Percentiles rank a stretch among this genome's conserved stretches.
Evolutionary conservation across 176 grass and related monocot genomes (phyloP).

Genomic region (Lolium multiflorum): DNA sequence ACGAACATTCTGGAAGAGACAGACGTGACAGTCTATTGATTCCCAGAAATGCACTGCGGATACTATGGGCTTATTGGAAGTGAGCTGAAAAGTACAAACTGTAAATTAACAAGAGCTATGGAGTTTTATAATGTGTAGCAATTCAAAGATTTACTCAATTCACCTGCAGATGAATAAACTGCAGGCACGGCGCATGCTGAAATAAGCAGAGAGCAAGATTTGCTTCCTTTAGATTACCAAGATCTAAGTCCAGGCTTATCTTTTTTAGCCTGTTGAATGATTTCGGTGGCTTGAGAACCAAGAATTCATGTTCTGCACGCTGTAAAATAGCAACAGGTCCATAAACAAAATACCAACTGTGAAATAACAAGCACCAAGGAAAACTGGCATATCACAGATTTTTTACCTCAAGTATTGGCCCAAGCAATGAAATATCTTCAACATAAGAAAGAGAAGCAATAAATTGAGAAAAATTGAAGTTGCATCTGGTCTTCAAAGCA

Average conservation of each 20-base stretch:
- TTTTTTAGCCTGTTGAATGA: constrained; percentile 44
- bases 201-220: constrained; percentile 48
- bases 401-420: not conserved
- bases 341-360: not conserved
- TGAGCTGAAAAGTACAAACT: constrained; percentile 33
- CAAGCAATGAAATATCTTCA: too few species aligned
- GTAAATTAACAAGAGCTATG: constrained; percentile 16
- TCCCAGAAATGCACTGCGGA: constrained; percentile 4
- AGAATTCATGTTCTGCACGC: constrained; percentile 25
- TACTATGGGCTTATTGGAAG: not conserved
- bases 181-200: constrained; percentile 54
- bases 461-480: constrained; percentile 38
- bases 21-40: constrained; percentile 13
- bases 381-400: not conserved
- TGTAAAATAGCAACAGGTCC: constrained; percentile 35
- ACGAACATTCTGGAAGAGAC: constrained; percentile 41
- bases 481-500: not conserved
- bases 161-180: constrained; percentile 46
- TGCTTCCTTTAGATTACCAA: constrained; percentile 36
- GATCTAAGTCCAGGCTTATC: constrained; percentile 35
- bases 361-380: constrained; percentile 24
- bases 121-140: constrained; percentile 22
- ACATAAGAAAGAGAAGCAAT: too few species aligned
- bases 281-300: not conserved
- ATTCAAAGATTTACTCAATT: constrained; percentile 16